Percentiles rank a stretch among this genome's conserved stretches.
Conservation (phyloP, 2,329 filamentous ascomycete genomes). For the Helminthosporium solani region DNA sequence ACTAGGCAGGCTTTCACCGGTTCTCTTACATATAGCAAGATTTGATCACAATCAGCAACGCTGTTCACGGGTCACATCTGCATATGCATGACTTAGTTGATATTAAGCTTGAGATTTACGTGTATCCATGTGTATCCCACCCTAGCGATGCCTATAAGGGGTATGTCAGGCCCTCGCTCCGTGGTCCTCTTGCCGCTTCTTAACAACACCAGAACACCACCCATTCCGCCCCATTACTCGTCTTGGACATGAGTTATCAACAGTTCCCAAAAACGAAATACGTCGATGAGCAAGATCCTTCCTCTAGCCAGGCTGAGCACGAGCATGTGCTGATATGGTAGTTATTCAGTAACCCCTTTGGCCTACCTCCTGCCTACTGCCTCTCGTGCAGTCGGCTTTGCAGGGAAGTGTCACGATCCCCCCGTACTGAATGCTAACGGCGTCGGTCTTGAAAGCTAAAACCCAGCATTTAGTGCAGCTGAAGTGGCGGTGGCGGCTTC, state of each 20-base stretch:
- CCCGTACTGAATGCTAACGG: neutral
- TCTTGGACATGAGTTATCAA: neutral
- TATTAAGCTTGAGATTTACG: neutral
- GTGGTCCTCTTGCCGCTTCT: neutral
- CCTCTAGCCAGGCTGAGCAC: neutral
- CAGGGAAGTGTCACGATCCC: neutral
- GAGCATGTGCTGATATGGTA: neutral
- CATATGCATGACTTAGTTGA: neutral
- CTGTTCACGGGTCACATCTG: too few species aligned
- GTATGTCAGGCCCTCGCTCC: slow-evolving; percentile 1
- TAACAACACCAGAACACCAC: neutral
- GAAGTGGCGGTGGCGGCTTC: slow-evolving; percentile 23
- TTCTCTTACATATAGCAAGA: too few species aligned
- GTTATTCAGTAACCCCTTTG: neutral
- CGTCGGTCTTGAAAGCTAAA: neutral
- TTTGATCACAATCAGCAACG: too few species aligned
- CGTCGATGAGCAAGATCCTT: too few species aligned
- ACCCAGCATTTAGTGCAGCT: neutral
- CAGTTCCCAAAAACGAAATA: neutral
- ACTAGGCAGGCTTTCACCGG: too few species aligned
- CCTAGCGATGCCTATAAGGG: slow-evolving; percentile 2
- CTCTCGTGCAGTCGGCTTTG: neutral
- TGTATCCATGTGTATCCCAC: neutral
- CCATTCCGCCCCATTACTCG: neutral
- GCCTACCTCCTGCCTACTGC: neutral